Base-by-base conservation (phyloP, 352 stramenopile species). In the Peronosclerospora sorghi region DNA sequence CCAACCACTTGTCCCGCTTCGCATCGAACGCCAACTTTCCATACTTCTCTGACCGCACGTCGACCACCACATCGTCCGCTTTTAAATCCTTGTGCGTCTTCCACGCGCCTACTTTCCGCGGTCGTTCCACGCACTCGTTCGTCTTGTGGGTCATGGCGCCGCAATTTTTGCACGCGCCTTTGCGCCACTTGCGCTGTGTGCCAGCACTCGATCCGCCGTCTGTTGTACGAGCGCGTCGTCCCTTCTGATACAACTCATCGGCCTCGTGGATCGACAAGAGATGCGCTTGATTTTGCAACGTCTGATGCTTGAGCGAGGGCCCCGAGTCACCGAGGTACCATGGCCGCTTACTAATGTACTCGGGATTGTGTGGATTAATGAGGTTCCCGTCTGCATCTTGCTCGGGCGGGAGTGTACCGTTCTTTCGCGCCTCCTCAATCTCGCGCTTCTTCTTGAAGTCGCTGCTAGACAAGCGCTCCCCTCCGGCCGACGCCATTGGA, bases 291-390 rank as follows among this genome's bases (percentile, higher is more conserved):
- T 94, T 92, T 51, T 97, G 68, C 39, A 87, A 52, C 40, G 79
- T 88, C 70, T 98, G 94, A 64, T 98, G 94, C 49, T 97, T 96
- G 38, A 98, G 73, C 29, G 89, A 96, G 19, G 92, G 86, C 23
- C 89, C 89, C 36, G 71, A 84, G 55, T 96, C 75, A 44, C 89
- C 95, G 35, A 98, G 68, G 69, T 99, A 99, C 96, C 96, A 99
- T 39, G 96, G 96, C 53, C 91, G 80, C 68, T 98, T 98, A 35
- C 86, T 97, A 59, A 99, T 98, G 72, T 97, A 99, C 68, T 99
- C 94, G 32, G 96, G 96, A 64, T 99, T 99, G 78, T 99, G 96
- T 30, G 95, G 95, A 68, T 99, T 99, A 62, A 99, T 98, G 56
- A 98, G 97, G 48, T 95, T 93, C 15, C 94, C 94, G 17, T 95